Base-by-base conservation (phyloP, 2,329 filamentous ascomycete species). In the Paecilomyces fulvus region DNA sequence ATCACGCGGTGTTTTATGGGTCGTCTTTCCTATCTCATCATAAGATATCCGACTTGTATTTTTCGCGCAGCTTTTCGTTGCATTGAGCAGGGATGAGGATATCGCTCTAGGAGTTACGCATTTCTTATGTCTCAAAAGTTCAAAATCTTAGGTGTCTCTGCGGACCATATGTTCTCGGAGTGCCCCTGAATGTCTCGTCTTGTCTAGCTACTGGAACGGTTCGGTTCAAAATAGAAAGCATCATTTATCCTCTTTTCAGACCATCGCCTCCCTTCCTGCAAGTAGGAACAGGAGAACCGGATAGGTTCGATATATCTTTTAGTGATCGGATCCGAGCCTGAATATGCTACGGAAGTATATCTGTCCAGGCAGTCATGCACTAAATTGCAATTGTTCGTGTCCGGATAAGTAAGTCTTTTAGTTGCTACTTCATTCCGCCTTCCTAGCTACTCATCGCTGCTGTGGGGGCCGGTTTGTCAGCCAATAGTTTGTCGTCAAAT, bases 1-100 rank as follows among this genome's bases (percentile, higher is more conserved):
- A 61, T 59, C 49, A 56, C 46, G 61, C 64, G 66, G 63, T 63
- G 37, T 43, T 43, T 43, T 64, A 60, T 59, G 65, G 62, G 64
- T 64, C 64, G 70, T 65, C 62, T 59, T 59, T 67, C 63, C 61
- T 65, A 61, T 65, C 54, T 58, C 65, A 62, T 65, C 60, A 62
- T 65, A 61, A 66, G 70, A 70, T 72, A 72, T 71, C 69, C 66
- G 64, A 67, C 64, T 70, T 70, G 66, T 68, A 65, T 53, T 63
- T 63, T 61, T 67, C 61, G 60, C 60, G 64, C 62, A 61, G 61
- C 63, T 56, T 61, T 61, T 58, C 57, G 60, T 61, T 65, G 64
- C 62, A 65, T 64, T 56, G 59, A 63, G 57, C 60, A 67, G 64
- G 65, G 61, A 67, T 66, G 65, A 69, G 67, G 68, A 69, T 67